These are phyloP conservation scores for Acacia acuminata DNA, from an alignment of 306 rosid genomes.

Conservation along the genomic window DNA sequence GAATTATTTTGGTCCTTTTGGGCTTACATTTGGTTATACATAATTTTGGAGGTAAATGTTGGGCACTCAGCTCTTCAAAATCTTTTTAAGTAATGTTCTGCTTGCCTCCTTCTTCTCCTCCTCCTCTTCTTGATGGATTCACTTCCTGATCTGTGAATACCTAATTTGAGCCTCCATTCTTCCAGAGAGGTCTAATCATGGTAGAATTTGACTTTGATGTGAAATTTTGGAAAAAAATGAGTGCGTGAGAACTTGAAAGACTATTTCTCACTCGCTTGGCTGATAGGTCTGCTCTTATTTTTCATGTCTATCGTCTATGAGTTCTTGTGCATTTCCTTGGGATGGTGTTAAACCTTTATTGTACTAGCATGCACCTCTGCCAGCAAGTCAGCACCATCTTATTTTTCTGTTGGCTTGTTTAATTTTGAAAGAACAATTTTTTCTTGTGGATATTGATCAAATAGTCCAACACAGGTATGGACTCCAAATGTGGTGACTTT, in stretches of 20 bases:
- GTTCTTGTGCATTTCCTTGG: conserved; percentile 28
- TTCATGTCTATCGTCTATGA: conserved; percentile 17
- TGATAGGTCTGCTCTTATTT: conserved; percentile 17
- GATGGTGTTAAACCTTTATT: conserved; percentile 6
- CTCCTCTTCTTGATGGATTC: neutral
- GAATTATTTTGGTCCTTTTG: conserved; percentile 97
- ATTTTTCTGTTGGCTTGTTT: conserved; percentile 12
- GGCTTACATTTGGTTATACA: conserved; percentile 96
- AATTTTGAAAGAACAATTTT: neutral
- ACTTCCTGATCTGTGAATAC: conserved; percentile 8
- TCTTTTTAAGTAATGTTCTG: neutral
- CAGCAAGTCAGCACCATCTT: conserved; percentile 23
- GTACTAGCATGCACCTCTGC: conserved; percentile 19
- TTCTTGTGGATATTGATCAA: conserved; percentile 16
- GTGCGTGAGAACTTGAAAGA: neutral
- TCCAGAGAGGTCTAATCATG: conserved; percentile 6
- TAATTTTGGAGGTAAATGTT: conserved; percentile 78
- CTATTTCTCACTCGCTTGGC: conserved; percentile 23
- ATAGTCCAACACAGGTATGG: conserved; percentile 68
- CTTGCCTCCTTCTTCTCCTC: conserved; percentile 8
- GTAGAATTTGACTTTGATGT: conserved; percentile 19
- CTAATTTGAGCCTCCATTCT: conserved; percentile 19
- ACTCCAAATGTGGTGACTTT: conserved; percentile 87
- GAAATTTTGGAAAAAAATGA: too few species aligned
- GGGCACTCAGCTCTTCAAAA: conserved; percentile 19